Evolutionary conservation across 108 stramenopile species (phyloP).

Genomic region (Stephanodiscus minutulus): DNA sequence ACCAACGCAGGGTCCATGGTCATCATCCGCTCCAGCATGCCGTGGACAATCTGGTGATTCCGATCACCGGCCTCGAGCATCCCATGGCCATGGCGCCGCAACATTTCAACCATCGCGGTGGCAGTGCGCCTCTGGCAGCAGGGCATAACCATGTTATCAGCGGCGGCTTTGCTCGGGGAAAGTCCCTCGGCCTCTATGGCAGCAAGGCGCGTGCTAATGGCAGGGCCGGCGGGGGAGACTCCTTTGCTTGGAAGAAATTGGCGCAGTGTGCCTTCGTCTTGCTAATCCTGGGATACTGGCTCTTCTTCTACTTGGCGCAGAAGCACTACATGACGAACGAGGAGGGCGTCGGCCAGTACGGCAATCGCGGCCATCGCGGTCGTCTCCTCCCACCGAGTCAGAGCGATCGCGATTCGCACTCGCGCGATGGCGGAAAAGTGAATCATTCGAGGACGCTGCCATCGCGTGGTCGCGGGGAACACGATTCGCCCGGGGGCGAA

Average conservation of each 20-base stretch:
- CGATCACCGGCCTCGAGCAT: background rate
- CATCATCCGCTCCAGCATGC: conserved; percentile 15
- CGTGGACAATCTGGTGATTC: background rate
- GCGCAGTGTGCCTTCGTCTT: conserved; percentile 3
- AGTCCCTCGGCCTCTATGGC: background rate
- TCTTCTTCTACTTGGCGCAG: conserved; percentile 20
- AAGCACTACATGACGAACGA: conserved; percentile 8
- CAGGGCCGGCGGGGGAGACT: background rate
- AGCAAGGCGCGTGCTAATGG: background rate
- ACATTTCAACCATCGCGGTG: background rate
- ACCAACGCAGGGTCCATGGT: conserved; percentile 5
- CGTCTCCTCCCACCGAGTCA: background rate
- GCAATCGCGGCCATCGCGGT: background rate
- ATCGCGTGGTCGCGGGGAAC: background rate
- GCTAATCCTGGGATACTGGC: background rate
- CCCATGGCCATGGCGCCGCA: background rate
- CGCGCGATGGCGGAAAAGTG: background rate
- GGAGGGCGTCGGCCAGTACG: background rate
- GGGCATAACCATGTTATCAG: conserved; percentile 2
- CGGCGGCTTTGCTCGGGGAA: background rate
- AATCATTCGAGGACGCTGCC: background rate
- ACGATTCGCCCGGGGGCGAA: background rate
- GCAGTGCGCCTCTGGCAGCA: background rate
- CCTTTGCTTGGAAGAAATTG: conserved; percentile 13
- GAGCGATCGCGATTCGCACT: background rate